These are phyloP conservation scores for Boletus rubropictus DNA, from an alignment of 768 basidiomycete genomes.

Conservation along the genomic window DNA sequence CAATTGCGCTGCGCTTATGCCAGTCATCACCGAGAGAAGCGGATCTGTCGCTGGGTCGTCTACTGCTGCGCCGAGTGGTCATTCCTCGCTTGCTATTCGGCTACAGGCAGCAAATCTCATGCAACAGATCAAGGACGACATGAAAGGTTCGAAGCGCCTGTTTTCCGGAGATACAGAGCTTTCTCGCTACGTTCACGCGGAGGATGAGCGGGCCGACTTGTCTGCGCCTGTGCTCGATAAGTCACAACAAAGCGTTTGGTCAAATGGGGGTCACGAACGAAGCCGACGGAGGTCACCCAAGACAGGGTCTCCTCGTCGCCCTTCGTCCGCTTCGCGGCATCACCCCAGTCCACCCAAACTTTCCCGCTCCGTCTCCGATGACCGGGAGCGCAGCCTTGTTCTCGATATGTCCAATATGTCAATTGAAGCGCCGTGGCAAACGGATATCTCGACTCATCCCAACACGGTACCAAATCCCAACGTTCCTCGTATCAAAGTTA, in stretches of 20 bases:
- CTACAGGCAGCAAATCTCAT: slow-evolving; percentile 74
- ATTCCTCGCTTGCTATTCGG: slow-evolving; percentile 65
- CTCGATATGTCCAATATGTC: slow-evolving; percentile 42
- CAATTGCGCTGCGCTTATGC: slow-evolving; percentile 9
- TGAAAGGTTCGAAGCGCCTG: slow-evolving; percentile 61
- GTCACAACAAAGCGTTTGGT: slow-evolving; percentile 26
- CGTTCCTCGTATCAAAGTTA: slow-evolving; percentile 27
- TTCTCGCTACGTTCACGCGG: slow-evolving; percentile 34
- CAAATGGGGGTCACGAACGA: slow-evolving; percentile 27
- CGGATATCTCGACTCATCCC: slow-evolving; percentile 12
- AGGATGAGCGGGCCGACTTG: slow-evolving; percentile 12
- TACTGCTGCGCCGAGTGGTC: slow-evolving; percentile 33
- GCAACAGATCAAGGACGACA: slow-evolving; percentile 79
- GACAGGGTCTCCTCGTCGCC: slow-evolving; percentile 27
- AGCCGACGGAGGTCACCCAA: slow-evolving; percentile 21
- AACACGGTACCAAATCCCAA: slow-evolving; percentile 5
- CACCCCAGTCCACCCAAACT: slow-evolving; percentile 42
- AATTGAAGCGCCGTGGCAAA: slow-evolving; percentile 34
- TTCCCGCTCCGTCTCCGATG: slow-evolving; percentile 36
- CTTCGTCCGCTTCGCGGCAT: slow-evolving; percentile 33
- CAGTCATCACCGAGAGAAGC: slow-evolving; percentile 14
- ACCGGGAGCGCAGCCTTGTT: slow-evolving; percentile 37
- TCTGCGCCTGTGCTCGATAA: slow-evolving; percentile 12
- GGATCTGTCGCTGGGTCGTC: slow-evolving; percentile 23
- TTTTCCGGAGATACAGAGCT: slow-evolving; percentile 63